phyloP scores from a whole-genome alignment of 257 asterid species.

The Lycium barbarum region DNA sequence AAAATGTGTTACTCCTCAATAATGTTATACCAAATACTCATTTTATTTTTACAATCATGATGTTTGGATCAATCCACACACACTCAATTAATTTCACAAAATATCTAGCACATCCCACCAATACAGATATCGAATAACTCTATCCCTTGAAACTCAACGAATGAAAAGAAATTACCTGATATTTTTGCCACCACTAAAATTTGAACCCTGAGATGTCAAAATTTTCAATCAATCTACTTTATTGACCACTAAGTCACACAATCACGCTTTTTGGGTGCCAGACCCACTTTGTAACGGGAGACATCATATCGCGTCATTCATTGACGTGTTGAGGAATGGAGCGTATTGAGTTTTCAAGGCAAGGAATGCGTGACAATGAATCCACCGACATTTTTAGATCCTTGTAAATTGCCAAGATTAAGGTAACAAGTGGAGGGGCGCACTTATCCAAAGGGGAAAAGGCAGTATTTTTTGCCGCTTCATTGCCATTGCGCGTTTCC shows the following conservation, averaged over 20 bases:
- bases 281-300: neutral
- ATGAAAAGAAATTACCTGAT: too few relatives aligned
- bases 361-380: neutral
- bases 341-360: neutral
- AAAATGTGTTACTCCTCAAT: too few relatives aligned
- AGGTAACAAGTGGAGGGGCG: neutral
- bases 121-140: too few relatives aligned
- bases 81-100: too few relatives aligned
- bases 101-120: too few relatives aligned
- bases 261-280: too few relatives aligned
- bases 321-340: neutral
- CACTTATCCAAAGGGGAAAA: neutral
- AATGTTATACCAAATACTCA: too few relatives aligned
- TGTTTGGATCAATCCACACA: too few relatives aligned
- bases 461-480: neutral
- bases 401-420: neutral
- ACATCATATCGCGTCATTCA: neutral
- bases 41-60: too few relatives aligned
- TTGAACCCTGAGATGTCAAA: neutral
- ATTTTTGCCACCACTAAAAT: too few relatives aligned
- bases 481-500: neutral
- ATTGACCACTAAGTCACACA: neutral
- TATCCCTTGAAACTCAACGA: too few relatives aligned
- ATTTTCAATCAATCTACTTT: neutral
- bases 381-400: slow-evolving; percentile 16